phyloP scores from a whole-genome alignment of 2,329 filamentous ascomycete genomes.

The Remersonia thermophila region DNA sequence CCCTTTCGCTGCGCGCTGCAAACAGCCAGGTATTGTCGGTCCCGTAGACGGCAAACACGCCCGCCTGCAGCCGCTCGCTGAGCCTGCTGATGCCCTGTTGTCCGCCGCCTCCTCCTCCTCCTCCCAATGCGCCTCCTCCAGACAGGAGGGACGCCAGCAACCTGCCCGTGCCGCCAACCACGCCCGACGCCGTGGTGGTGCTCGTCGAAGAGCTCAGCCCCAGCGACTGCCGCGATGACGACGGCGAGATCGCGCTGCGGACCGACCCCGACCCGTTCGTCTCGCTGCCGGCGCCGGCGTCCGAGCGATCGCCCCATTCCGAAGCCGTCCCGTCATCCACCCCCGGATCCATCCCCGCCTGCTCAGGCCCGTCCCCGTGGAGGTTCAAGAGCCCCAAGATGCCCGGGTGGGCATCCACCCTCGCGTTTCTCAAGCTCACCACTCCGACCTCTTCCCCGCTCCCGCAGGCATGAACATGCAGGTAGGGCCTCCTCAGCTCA shows the following conservation, averaged over 20 bases:
- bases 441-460: slow-evolving; percentile 85
- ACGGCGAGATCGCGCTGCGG: slow-evolving; percentile 1
- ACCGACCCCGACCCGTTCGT: slow-evolving; percentile 27
- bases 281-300: slow-evolving; percentile 35
- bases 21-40: slow-evolving; percentile 94
- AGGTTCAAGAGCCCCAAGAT: slow-evolving; percentile 61
- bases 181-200: not conserved
- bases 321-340: slow-evolving; percentile 3
- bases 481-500: slow-evolving; percentile 79
- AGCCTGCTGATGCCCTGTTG: slow-evolving; percentile 33
- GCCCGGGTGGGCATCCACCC: slow-evolving; percentile 86
- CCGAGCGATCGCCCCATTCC: not conserved
- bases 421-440: slow-evolving; percentile 75
- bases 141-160: slow-evolving; percentile 45
- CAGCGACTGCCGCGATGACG: not conserved
- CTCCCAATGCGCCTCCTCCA: slow-evolving; percentile 24
- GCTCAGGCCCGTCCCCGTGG: not conserved
- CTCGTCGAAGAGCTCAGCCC: not conserved
- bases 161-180: slow-evolving; percentile 26
- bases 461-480: slow-evolving; percentile 75
- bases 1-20: slow-evolving; percentile 72
- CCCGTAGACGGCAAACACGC: slow-evolving; percentile 89
- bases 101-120: slow-evolving; percentile 7
- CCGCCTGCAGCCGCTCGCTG: slow-evolving; percentile 48
- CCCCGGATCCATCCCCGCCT: slow-evolving; percentile 21